A percentile compares a stretch with the other conserved stretches of the same genome.
Evolutionary conservation across 148 eudicot genomes (phyloP).

Genomic region (Dysphania ambrosioides): DNA sequence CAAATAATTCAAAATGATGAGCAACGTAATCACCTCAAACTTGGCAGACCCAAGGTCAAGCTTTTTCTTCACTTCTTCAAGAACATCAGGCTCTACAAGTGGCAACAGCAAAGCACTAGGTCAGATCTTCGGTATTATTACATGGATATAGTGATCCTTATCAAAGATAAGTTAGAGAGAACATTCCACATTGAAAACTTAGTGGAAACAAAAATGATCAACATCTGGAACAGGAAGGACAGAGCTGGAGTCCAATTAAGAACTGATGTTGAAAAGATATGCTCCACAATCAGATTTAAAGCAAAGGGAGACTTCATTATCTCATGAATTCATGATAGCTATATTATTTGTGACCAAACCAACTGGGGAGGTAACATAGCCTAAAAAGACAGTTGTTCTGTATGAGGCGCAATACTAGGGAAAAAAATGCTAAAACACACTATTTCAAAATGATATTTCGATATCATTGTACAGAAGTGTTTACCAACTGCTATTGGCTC

Average conservation of each 20-base stretch:
- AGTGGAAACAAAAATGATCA: neutral
- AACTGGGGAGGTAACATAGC: neutral
- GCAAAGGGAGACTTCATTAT: neutral
- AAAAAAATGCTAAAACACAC: neutral
- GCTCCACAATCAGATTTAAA: neutral
- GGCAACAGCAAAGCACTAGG: constrained; percentile 14
- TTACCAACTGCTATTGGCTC: constrained; percentile 94
- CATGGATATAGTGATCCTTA: constrained; percentile 7
- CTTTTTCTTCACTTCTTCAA: constrained; percentile 90
- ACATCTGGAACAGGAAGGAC: neutral
- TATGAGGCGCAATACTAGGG: neutral
- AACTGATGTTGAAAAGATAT: neutral
- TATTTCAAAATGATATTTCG: neutral
- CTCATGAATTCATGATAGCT: constrained; percentile 3
- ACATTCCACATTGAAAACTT: neutral
- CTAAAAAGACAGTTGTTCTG: neutral
- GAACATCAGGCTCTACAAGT: constrained; percentile 89
- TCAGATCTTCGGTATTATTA: neutral
- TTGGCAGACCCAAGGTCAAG: constrained; percentile 83
- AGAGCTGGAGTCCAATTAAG: neutral
- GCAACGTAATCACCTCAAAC: constrained; percentile 60
- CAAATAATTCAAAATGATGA: neutral
- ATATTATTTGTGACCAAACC: neutral
- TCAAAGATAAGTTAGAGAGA: neutral
- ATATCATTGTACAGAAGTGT: constrained; percentile 9